Evolutionary conservation across 257 asterid genomes (phyloP), one percentile per base, ranked within the genome.

Genomic region (Ilex aquifolium): DNA sequence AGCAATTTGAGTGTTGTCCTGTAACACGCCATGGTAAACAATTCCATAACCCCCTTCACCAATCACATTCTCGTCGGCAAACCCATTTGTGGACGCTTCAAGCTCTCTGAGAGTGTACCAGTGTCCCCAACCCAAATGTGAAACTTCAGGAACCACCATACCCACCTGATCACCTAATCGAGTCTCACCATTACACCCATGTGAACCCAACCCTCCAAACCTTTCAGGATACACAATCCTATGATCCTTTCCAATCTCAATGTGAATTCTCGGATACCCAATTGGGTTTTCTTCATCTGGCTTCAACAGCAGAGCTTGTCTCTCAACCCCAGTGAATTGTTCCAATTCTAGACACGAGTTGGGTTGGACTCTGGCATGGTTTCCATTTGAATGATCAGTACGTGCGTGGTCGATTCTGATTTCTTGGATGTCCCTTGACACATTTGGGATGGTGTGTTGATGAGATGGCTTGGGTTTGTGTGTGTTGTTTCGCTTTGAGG

Each of bases 71-170:
- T 49, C 54, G 10, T 49, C 14, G 10, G 54, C 54, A 15, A 49
- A 49, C 10, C 54, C 2, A 49, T 49, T 49, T 3, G 54, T 49
- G 13, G 54, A 7, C 0, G 4, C 10, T 12, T 49, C 54, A 12
- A 49, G 54, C 54, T 49, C 54, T 49, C 54, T 49, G 54, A 49
- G 54, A 49, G 54, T 49, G 54, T 49, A 49, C 54, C 54, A 49
- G 10, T 49, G 54, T 12, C 54, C 54, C 54, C 54, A 49, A 12
- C 54, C 54, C 54, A 49, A 49, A 49, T 49, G 54, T 15, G 54
- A 49, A 15, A 49, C 54, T 12, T 49, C 54, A 12, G 54, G 54
- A 12, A 49, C 54, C 4, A 15, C 54, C 54, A 49, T 15, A 15
- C n/a, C 14, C 54, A 15, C 10, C 16, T 49, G 54, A 49, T 49